Percentiles rank a stretch among this genome's conserved stretches.
phyloP scores from a whole-genome alignment of 805 yeast genomes.

The Vanderwaltozyma yarrowii region DNA sequence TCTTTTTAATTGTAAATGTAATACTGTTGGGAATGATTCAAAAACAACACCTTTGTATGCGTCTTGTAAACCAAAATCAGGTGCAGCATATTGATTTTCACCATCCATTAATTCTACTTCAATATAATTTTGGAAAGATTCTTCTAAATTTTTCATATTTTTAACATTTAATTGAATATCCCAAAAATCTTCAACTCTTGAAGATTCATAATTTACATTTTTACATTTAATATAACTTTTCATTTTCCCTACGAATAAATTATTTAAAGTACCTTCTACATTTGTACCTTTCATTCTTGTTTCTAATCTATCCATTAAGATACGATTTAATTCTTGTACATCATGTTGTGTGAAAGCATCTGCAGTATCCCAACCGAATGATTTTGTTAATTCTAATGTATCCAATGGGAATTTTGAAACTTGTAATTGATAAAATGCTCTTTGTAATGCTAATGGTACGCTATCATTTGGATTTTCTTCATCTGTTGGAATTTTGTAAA shows the following conservation, averaged over 20 bases:
- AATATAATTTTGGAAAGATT: slow-evolving; percentile 76
- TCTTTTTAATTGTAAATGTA: slow-evolving; percentile 87
- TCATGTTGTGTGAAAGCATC: slow-evolving; percentile 98
- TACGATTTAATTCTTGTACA: slow-evolving; percentile 91
- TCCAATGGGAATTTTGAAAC: slow-evolving; percentile 68
- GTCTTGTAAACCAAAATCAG: slow-evolving; percentile 82
- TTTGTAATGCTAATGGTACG: slow-evolving; percentile 78
- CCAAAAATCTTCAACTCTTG: slow-evolving; percentile 93
- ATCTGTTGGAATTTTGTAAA: slow-evolving; percentile 81
- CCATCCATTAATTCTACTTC: slow-evolving; percentile 86
- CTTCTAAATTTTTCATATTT: slow-evolving; percentile 58
- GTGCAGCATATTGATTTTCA: slow-evolving; percentile 92
- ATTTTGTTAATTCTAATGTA: slow-evolving; percentile 74
- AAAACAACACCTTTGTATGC: slow-evolving; percentile 95
- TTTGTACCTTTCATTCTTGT: slow-evolving; percentile 80
- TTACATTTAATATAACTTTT: slow-evolving; percentile 88
- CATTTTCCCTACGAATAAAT: slow-evolving; percentile 94
- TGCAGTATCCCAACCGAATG: slow-evolving; percentile 95
- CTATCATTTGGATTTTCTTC: slow-evolving; percentile 41
- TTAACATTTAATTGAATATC: slow-evolving; percentile 94
- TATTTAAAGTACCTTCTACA: slow-evolving; percentile 64
- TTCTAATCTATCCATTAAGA: slow-evolving; percentile 89
- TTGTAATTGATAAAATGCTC: slow-evolving; percentile 72
- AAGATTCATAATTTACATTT: slow-evolving; percentile 85
- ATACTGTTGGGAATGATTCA: slow-evolving; percentile 80